phyloP scores from a whole-genome alignment of 495 filamentous ascomycete genomes.

The Xanthoparmelia taractica region DNA sequence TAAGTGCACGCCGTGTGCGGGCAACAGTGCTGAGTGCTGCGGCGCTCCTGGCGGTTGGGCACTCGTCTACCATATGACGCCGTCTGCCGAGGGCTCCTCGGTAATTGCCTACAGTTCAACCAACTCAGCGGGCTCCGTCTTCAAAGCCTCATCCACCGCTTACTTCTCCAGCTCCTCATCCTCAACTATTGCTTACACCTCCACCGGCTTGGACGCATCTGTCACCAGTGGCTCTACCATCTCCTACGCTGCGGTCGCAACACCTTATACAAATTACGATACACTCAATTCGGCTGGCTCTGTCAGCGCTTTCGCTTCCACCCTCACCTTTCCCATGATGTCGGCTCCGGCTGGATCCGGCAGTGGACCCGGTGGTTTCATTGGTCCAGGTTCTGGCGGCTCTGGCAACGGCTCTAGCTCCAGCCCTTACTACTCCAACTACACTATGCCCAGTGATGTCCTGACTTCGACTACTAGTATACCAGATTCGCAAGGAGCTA shows the following conservation, averaged over 20 bases:
- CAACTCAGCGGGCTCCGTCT: background rate
- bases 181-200: background rate
- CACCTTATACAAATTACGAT: background rate
- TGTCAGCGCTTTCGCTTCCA: background rate
- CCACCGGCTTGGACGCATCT: background rate
- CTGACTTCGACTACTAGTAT: background rate
- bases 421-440: background rate
- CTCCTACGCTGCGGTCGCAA: background rate
- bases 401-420: background rate
- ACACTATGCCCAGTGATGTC: background rate
- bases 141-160: background rate
- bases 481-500: no score
- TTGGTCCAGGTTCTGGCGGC: background rate
- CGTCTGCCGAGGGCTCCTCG: background rate
- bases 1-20: background rate
- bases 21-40: background rate
- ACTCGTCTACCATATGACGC: background rate
- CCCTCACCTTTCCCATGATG: background rate
- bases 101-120: background rate
- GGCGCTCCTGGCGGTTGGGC: slow-evolving; percentile 1
- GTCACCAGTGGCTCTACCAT: background rate
- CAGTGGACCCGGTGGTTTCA: background rate
- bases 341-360: background rate
- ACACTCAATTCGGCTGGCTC: background rate
- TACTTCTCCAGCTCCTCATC: background rate